A percentile compares a stretch with the other conserved stretches of the same genome.
Conservation (phyloP, 140 eudicot species). For the Senecio squalidus region DNA sequence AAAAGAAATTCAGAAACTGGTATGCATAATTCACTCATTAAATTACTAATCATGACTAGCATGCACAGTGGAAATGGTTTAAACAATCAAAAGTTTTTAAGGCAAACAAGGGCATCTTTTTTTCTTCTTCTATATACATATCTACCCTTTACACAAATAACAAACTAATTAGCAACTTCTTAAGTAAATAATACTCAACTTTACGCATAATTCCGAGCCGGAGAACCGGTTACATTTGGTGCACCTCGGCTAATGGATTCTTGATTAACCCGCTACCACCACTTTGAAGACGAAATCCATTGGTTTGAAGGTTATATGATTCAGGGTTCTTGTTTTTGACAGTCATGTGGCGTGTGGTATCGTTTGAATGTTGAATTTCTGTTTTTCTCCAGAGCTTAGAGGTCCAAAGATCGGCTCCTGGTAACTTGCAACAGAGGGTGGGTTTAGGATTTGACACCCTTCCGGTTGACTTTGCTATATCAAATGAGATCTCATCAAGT, state of each 20-base stretch:
- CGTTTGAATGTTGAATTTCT: slow-evolving; percentile 32
- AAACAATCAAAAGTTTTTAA: background rate
- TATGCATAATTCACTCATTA: slow-evolving; percentile 2
- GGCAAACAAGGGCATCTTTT: slow-evolving; percentile 4
- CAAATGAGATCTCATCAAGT: slow-evolving; percentile 77
- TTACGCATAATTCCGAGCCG: background rate
- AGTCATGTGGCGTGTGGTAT: slow-evolving; percentile 17
- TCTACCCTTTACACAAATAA: slow-evolving; percentile 16
- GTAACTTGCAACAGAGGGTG: slow-evolving; percentile 64
- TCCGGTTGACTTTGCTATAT: slow-evolving; percentile 64
- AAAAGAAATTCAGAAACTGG: slow-evolving; percentile 2
- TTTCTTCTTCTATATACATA: slow-evolving; percentile 18
- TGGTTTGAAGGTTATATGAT: slow-evolving; percentile 28
- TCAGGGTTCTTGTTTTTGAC: slow-evolving; percentile 27
- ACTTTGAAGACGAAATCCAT: slow-evolving; percentile 31
- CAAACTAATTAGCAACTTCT: slow-evolving; percentile 3
- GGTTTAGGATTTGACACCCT: slow-evolving; percentile 37
- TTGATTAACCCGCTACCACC: slow-evolving; percentile 52
- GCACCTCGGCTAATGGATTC: slow-evolving; percentile 72
- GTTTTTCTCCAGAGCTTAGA: slow-evolving; percentile 75
- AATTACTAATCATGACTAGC: slow-evolving; percentile 25
- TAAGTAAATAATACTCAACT: background rate
- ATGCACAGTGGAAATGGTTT: slow-evolving; percentile 10
- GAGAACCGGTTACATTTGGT: background rate
- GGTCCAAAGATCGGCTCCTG: slow-evolving; percentile 72